phyloP scores from a whole-genome alignment of 2,329 filamentous ascomycete species.

The Aspergillus sp. region DNA sequence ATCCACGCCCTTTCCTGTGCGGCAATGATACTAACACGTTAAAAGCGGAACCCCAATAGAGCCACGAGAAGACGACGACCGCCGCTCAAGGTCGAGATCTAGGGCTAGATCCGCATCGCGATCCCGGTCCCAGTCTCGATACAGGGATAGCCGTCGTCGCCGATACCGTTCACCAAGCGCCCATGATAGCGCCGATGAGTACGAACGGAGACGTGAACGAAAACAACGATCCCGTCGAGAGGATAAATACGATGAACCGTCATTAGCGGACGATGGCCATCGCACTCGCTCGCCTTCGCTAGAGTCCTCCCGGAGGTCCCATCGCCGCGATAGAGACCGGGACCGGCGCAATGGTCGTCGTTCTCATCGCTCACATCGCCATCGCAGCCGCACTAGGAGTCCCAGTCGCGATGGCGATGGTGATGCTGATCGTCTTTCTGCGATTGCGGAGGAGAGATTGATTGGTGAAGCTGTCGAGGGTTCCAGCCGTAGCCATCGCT shows the following conservation, averaged over 20 bases:
- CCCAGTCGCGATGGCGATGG: conserved; percentile 27
- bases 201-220: conserved; percentile 20
- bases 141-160: conserved; percentile 44
- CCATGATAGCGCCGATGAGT: conserved; percentile 30
- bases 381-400: conserved; percentile 34
- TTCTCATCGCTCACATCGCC: conserved; percentile 47
- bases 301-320: conserved; percentile 51
- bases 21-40: conserved; percentile 6
- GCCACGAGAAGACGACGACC: conserved; percentile 31
- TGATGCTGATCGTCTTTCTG: conserved; percentile 31
- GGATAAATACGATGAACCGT: conserved; percentile 42
- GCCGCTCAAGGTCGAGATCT: conserved; percentile 20
- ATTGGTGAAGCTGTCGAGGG: conserved; percentile 16
- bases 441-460: conserved; percentile 15
- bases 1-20: background rate
- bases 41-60: conserved; percentile 20
- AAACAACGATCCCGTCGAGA: conserved; percentile 24
- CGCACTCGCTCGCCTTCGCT: conserved; percentile 61
- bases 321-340: conserved; percentile 56
- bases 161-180: conserved; percentile 44
- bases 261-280: conserved; percentile 37
- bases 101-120: conserved; percentile 22
- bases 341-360: conserved; percentile 39
- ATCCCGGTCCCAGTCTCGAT: conserved; percentile 28
- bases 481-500: conserved; percentile 22